phyloP scores from a whole-genome alignment of 164 flowering plant species.

The Paratinospora sagittata region DNA sequence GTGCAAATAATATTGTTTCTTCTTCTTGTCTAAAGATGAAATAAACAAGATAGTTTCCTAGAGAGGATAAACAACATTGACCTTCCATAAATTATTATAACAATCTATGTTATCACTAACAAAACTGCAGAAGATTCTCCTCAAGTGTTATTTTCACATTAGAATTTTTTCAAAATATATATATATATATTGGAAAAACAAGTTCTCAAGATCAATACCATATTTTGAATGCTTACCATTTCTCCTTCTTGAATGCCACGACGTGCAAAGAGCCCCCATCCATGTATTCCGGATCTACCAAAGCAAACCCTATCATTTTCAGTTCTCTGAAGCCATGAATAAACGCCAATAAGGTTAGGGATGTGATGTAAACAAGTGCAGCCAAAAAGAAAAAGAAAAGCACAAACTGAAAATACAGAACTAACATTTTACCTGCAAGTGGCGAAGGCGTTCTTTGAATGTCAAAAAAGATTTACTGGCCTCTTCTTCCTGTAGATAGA shows the following conservation, averaged over 20 bases:
- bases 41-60: too few relatives aligned
- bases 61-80: too few relatives aligned
- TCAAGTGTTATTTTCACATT: too few relatives aligned
- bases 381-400: neutral
- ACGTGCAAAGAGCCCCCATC: conserved; percentile 98
- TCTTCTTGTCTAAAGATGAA: too few relatives aligned
- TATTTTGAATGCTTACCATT: conserved; percentile 48
- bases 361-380: conserved; percentile 5
- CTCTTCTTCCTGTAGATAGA: conserved; percentile 42
- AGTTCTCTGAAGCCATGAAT: conserved; percentile 49
- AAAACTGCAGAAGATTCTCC: too few relatives aligned
- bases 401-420: neutral
- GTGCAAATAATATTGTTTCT: too few relatives aligned
- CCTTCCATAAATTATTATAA: too few relatives aligned
- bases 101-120: too few relatives aligned
- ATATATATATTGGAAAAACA: too few relatives aligned
- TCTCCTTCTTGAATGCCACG: conserved; percentile 88
- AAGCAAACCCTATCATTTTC: conserved; percentile 77
- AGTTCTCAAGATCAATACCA: too few relatives aligned
- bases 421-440: conserved; percentile 58
- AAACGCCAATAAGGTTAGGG: conserved; percentile 11
- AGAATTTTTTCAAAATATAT: too few relatives aligned
- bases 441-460: conserved; percentile 65
- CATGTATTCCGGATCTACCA: conserved; percentile 95
- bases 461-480: conserved; percentile 56